Base-by-base conservation (phyloP, 306 rosid genomes). In the Carpinus viminea region DNA sequence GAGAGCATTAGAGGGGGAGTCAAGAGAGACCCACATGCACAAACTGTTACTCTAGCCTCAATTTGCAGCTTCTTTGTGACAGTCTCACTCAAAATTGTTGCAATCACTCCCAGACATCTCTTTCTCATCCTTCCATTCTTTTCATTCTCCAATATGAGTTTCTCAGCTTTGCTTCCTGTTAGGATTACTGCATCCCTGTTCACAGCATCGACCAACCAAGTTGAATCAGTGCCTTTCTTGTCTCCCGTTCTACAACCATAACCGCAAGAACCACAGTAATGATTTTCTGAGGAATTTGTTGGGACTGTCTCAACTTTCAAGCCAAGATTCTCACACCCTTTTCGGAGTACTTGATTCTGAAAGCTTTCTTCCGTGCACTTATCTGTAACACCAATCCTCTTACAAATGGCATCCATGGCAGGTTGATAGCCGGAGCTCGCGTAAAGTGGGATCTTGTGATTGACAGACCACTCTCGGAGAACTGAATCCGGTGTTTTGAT, bases 171-270 rank as follows among this genome's bases (percentile, higher is more conserved):
- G 80, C 91, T 90, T 55, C 93, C 96, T 1, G 97, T 91, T 73
- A 95, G 80, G 76, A 95, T 89, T 83, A 95, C 94, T 16, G 99
- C 92, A 41, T 92, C 91, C 45, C 76, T 75, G n/a, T 76, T 55
- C 76, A 93, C 93, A 74, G 98, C 92, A 74, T 93, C 98, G 38
- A 87, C 93, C 59, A 93, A 80, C 98, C 98, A 93, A 72, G 98
- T 93, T 1, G 90, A 46, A 70, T 91, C 91, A 12, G 91, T 89
- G 38, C 98, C 97, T 74, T 87, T 80, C 66, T 93, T 93, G 72
- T 89, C 92, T 50, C 95, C 97, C 9, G 86, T 83, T 81, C 93
- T 88, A 78, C 97, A 93, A 18, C 98, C 97, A 72, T 82, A 91
- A 62, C 79, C 60, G 77, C 99, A 95, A 4, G 93, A 91, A 56